Base-by-base conservation (phyloP, 2,329 filamentous ascomycete genomes). In the Pseudopyricularia javanii region DNA sequence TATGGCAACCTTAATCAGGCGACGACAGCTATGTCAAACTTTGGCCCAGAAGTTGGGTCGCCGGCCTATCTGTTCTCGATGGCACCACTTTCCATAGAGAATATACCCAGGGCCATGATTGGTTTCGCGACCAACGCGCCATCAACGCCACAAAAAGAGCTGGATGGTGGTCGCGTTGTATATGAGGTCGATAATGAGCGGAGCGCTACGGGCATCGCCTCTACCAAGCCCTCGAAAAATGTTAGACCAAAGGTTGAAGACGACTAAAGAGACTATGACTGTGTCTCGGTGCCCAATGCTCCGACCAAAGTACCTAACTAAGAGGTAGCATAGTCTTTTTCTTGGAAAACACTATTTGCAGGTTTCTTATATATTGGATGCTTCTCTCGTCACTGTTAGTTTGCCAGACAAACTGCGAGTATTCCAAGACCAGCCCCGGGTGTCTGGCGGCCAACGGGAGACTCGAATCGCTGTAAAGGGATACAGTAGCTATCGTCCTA, bases 171-270 rank as follows among this genome's bases (percentile, higher is more conserved):
- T 32, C 28, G 9, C 6, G 15, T 35, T 7, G 37, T 43, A 15
- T 17, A 40, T 4, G 37, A 45, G 35, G 24, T 43, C 1, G 14
- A 33, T 4, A 33, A 51, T 4, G 15, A 28, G 7, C 34, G 15
- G n/a, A 9, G 49, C 14, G 15, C 8, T 12, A 14, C 15, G 24
- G 37, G 20, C 7, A 17, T 9, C 24, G 24, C 17, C 11, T 11
- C 40, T 5, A 45, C 14, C 24, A 30, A 22, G 24, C n/a, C 17
- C 24, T 24, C 8, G n/a, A 51, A 45, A 11, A 45, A 51, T 37
- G 26, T 35, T 20, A 51, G 35, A 17, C 49, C 49, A 35, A 51
- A 17, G 35, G 49, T 51, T 7, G 49, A 51, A 17, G 49, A 51
- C 17, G 49, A 51, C 28, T 30, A 30, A n/a, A n/a, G n/a, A n/a